These are phyloP conservation scores for Cladosporium oxysporum DNA, from an alignment of 2,329 filamentous ascomycete species.

Conservation along the genomic window DNA sequence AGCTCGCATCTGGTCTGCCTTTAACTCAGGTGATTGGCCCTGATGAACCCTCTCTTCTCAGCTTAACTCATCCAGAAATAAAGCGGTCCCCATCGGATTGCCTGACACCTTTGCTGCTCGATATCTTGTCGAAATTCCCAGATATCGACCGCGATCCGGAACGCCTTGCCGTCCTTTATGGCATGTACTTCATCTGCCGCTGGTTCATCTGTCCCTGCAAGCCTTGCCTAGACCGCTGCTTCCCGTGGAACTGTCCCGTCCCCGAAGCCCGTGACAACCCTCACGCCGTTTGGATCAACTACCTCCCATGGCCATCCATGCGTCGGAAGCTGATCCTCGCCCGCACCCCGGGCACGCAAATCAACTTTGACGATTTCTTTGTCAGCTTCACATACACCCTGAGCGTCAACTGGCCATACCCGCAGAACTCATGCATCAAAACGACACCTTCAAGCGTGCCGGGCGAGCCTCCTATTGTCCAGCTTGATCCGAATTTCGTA, in stretches of 20 bases:
- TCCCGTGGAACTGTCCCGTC: slow-evolving; percentile 69
- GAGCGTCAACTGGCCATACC: slow-evolving; percentile 82
- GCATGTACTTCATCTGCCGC: slow-evolving; percentile 81
- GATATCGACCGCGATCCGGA: slow-evolving; percentile 77
- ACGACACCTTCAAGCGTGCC: slow-evolving; percentile 27
- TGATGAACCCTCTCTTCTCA: slow-evolving; percentile 75
- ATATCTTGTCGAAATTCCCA: slow-evolving; percentile 82
- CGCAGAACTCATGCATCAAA: slow-evolving; percentile 67
- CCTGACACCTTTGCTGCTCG: slow-evolving; percentile 80
- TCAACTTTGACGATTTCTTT: slow-evolving; percentile 76
- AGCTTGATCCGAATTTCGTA: slow-evolving; percentile 87
- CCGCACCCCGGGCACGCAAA: slow-evolving; percentile 39
- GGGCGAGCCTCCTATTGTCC: slow-evolving; percentile 58
- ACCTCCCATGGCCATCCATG: slow-evolving; percentile 77
- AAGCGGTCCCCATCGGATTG: slow-evolving; percentile 47
- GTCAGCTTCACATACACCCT: slow-evolving; percentile 77
- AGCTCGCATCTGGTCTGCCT: slow-evolving; percentile 65
- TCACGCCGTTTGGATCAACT: slow-evolving; percentile 82
- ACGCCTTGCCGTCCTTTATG: slow-evolving; percentile 76
- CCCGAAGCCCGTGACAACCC: slow-evolving; percentile 64
- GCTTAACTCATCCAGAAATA: slow-evolving; percentile 68
- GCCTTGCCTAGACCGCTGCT: slow-evolving; percentile 77
- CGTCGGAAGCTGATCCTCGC: slow-evolving; percentile 63
- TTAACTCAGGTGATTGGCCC: slow-evolving; percentile 70
- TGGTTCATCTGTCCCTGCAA: slow-evolving; percentile 80